A percentile compares a stretch with the other conserved stretches of the same genome.
These are phyloP conservation scores for Recurvomyces mirabilis DNA, from an alignment of 495 filamentous ascomycete genomes.

Conservation along the genomic window DNA sequence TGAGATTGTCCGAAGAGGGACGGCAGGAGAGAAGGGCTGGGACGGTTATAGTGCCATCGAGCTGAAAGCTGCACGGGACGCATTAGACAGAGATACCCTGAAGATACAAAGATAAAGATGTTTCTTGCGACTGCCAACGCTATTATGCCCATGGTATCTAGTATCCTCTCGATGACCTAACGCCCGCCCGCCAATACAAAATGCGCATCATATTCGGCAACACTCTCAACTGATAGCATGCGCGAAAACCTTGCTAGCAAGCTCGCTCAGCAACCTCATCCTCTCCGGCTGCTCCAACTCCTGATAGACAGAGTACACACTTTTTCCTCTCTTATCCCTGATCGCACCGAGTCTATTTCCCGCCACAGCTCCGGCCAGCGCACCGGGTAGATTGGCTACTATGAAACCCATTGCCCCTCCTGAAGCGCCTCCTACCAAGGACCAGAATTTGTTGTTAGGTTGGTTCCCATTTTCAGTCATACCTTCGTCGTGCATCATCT, in stretches of 20 bases:
- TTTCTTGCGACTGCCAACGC: neutral
- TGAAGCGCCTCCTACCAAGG: conserved; percentile 69
- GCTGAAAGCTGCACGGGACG: conserved; percentile 61
- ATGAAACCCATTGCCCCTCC: conserved; percentile 92
- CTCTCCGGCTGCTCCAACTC: conserved; percentile 74
- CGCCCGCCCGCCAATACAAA: neutral
- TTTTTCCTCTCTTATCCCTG: conserved; percentile 83
- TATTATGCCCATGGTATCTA: conserved; percentile 10
- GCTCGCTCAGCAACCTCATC: conserved; percentile 47
- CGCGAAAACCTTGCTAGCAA: conserved; percentile 35
- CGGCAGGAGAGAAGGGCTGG: conserved; percentile 52
- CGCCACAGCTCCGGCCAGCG: conserved; percentile 81
- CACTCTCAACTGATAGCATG: too few species aligned
- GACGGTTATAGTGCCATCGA: conserved; percentile 62
- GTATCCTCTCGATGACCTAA: neutral
- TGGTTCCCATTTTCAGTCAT: conserved; percentile 46
- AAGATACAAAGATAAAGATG: conserved; percentile 27
- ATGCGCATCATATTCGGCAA: neutral
- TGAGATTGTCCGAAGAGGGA: conserved; percentile 57
- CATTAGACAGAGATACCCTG: conserved; percentile 44
- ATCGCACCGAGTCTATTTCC: conserved; percentile 83
- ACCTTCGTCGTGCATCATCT: conserved; percentile 93
- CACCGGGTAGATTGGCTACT: conserved; percentile 78
- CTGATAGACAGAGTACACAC: conserved; percentile 80
- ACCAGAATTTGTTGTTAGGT: conserved; percentile 73